These are phyloP conservation scores for Hanseniaspora vineae DNA, from an alignment of 805 yeast species.

Conservation along the genomic window DNA sequence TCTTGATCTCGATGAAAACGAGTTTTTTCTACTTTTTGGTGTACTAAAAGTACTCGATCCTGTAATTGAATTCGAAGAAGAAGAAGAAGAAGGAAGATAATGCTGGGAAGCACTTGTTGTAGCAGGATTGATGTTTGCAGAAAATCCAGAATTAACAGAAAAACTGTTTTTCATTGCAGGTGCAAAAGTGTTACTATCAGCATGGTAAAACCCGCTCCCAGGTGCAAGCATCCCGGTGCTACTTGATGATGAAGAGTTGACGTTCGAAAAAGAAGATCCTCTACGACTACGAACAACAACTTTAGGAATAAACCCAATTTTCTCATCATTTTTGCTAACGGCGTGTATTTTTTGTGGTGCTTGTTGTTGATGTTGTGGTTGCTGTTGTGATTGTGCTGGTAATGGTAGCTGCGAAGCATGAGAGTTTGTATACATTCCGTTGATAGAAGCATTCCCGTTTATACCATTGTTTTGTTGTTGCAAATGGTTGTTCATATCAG, in stretches of 20 bases:
- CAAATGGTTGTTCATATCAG: neutral
- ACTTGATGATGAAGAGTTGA: neutral
- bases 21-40: slow-evolving; percentile 21
- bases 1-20: slow-evolving; percentile 11
- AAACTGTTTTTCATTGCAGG: too few species aligned
- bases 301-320: slow-evolving; percentile 24
- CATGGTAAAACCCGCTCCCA: too few species aligned
- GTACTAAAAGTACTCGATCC: slow-evolving; percentile 1
- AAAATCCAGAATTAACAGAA: neutral
- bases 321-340: slow-evolving; percentile 13
- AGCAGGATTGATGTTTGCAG: slow-evolving; percentile 5
- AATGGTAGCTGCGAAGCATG: neutral
- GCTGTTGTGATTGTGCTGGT: slow-evolving; percentile 1
- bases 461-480: neutral
- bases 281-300: slow-evolving; percentile 24
- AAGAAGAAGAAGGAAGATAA: neutral
- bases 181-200: too few species aligned
- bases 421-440: neutral
- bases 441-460: too few species aligned
- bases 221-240: too few species aligned
- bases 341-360: slow-evolving; percentile 19
- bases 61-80: too few species aligned
- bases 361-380: slow-evolving; percentile 11
- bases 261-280: slow-evolving; percentile 11
- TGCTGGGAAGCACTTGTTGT: slow-evolving; percentile 1